Conservation (phyloP, 495 filamentous ascomycete species). For the Rostrohypoxylon terebratum region DNA sequence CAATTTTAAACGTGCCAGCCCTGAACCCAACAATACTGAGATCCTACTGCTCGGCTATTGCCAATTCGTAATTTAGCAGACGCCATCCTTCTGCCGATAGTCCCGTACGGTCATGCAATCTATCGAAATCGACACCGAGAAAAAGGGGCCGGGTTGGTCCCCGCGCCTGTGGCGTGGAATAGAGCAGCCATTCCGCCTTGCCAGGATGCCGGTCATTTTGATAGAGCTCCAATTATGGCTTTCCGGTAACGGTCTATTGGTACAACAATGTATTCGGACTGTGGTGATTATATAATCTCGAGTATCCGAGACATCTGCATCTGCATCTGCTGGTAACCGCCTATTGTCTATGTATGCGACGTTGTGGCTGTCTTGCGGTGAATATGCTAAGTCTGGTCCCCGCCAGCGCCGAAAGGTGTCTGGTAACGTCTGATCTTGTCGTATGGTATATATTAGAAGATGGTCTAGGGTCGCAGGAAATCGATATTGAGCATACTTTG, state of each 20-base stretch:
- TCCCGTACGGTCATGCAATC: conserved; percentile 13
- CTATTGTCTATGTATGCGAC: neutral
- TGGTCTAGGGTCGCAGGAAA: neutral
- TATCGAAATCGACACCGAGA: conserved; percentile 34
- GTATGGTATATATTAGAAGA: conserved; percentile 1
- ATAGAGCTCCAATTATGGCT: neutral
- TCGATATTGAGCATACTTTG: neutral
- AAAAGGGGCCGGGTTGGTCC: conserved; percentile 4
- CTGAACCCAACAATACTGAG: conserved; percentile 14
- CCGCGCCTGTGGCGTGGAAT: conserved; percentile 2
- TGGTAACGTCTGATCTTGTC: conserved; percentile 7
- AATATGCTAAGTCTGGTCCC: conserved; percentile 2
- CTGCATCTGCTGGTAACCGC: neutral
- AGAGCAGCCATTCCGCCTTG: conserved; percentile 26
- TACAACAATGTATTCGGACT: conserved; percentile 12
- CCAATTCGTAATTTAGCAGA: conserved; percentile 11
- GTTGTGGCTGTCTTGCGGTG: conserved; percentile 11
- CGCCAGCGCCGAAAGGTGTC: conserved; percentile 1
- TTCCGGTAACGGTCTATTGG: neutral
- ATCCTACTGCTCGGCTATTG: conserved; percentile 13
- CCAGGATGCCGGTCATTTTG: neutral
- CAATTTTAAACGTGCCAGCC: conserved; percentile 26
- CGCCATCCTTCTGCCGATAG: conserved; percentile 9
- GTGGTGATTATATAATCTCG: conserved; percentile 14
- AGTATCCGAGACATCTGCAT: conserved; percentile 2